Base-by-base conservation (phyloP, 345 rosid species). In the Jatropha curcas region DNA sequence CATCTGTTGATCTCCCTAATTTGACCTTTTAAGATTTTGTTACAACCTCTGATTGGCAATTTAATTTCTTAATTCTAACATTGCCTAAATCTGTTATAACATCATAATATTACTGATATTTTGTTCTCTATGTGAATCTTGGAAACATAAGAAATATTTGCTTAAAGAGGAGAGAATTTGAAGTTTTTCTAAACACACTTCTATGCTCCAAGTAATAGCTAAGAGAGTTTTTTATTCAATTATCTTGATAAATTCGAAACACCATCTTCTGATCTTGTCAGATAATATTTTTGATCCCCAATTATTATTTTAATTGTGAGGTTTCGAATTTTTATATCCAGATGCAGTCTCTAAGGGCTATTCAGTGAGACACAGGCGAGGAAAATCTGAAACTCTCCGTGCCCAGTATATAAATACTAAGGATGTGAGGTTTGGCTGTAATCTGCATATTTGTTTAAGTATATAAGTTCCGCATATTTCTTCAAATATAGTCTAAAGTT, bases 311-410 rank as follows among this genome's bases (percentile, higher is more conserved):
- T 48, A n/a, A 48, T 48, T 56, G 2, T 71, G 53, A 50, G 71
- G 71, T 63, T 61, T 71, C 74, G 61, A n/a, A n/a, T n/a, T n/a
- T n/a, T n/a, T n/a, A n/a, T 67, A 55, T 37, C 25, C 80, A 90
- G 97, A 86, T 65, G 69, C 79, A 46, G 82, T 86, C 66, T 70
- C 81, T 31, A 88, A 73, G 71, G 84, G 85, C 77, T 82, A 85
- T 74, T 75, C 76, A 27, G 69, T 70, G 25, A 82, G 89, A 75
- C 99, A 91, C 82, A 90, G 89, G 82, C 81, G 99, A 81, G 93
- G 99, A 67, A 95, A 89, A 85, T 95, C 99, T 34, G 99, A 95
- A 83, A 95, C 98, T 74, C 73, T 91, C 77, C 93, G 98, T 63
- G 86, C 39, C n/a, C 99, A 95, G 77, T 92, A 95, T 86, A 92